A percentile compares a stretch with the other conserved stretches of the same genome.
phyloP scores from a whole-genome alignment of 768 basidiomycete species.

The Podaxis rugospora region DNA sequence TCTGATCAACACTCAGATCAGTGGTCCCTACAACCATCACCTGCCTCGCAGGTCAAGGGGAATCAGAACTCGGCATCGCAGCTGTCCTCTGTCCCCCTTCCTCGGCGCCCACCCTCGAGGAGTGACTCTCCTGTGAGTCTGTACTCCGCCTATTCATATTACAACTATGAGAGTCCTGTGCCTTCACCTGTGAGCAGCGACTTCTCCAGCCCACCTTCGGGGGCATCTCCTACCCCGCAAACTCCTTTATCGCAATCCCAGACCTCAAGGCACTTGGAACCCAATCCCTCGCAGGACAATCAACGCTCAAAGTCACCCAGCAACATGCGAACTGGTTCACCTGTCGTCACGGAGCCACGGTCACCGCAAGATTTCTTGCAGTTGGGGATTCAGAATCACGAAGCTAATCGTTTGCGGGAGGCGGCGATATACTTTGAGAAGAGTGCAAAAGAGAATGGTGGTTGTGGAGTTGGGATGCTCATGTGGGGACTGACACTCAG shows the following conservation, averaged over 20 bases:
- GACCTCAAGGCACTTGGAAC: constrained; percentile 8
- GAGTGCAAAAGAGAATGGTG: constrained; percentile 69
- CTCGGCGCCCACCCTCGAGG: constrained; percentile 5
- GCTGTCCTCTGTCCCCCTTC: neutral
- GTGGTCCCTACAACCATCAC: neutral
- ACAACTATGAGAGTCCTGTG: constrained; percentile 44
- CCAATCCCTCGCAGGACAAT: neutral
- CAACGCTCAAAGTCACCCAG: neutral
- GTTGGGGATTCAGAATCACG: constrained; percentile 74
- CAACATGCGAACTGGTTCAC: neutral
- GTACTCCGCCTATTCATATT: constrained; percentile 68
- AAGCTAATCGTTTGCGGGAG: constrained; percentile 64
- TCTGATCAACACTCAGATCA: neutral
- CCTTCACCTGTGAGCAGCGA: constrained; percentile 39
- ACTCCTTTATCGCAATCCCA: constrained; percentile 5
- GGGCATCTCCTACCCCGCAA: constrained; percentile 12
- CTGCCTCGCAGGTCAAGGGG: neutral
- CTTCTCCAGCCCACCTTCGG: constrained; percentile 16
- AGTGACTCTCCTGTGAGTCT: constrained; percentile 21
- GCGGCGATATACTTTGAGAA: constrained; percentile 73
- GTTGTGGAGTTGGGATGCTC: constrained; percentile 86
- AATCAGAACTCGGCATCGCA: neutral
- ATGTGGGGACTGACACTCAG: constrained; percentile 87
- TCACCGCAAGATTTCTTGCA: constrained; percentile 69
- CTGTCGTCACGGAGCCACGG: constrained; percentile 14